phyloP scores from a whole-genome alignment of 257 asterid genomes.

The Parsonsia alboflavescens region DNA sequence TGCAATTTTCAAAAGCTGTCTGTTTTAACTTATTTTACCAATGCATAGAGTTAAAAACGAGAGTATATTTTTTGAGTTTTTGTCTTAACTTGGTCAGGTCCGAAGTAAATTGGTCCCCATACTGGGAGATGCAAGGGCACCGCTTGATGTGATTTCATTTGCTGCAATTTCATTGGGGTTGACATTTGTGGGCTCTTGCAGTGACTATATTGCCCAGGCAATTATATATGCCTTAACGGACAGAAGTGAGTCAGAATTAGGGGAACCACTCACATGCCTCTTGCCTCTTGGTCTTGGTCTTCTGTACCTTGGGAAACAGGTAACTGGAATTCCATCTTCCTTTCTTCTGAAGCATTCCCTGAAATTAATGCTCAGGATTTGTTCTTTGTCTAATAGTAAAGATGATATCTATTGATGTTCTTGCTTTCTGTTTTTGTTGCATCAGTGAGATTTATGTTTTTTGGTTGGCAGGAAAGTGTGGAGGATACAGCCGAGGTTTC shows the following conservation, averaged over 20 bases:
- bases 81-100: conserved; percentile 36
- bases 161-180: conserved; percentile 86
- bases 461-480: conserved; percentile 59
- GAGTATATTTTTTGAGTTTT: not conserved
- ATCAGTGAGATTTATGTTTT: not conserved
- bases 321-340: conserved; percentile 10
- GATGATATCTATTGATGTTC: not conserved
- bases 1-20: not conserved
- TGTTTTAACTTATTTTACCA: not conserved
- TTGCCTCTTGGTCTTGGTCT: conserved; percentile 93
- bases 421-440: not conserved
- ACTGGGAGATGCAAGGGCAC: conserved; percentile 63
- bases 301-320: conserved; percentile 97
- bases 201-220: conserved; percentile 89
- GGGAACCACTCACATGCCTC: conserved; percentile 78
- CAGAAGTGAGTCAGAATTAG: conserved; percentile 76
- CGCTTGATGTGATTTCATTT: conserved; percentile 89
- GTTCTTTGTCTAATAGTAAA: not conserved
- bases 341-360: not conserved
- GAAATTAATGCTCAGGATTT: not conserved
- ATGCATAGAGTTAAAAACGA: not conserved
- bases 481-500: conserved; percentile 93
- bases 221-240: conserved; percentile 84
- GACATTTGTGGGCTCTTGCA: conserved; percentile 87
- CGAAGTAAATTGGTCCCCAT: conserved; percentile 56